Conservation (phyloP, 2,329 filamentous ascomycete genomes). For the Monosporascus sp. region DNA sequence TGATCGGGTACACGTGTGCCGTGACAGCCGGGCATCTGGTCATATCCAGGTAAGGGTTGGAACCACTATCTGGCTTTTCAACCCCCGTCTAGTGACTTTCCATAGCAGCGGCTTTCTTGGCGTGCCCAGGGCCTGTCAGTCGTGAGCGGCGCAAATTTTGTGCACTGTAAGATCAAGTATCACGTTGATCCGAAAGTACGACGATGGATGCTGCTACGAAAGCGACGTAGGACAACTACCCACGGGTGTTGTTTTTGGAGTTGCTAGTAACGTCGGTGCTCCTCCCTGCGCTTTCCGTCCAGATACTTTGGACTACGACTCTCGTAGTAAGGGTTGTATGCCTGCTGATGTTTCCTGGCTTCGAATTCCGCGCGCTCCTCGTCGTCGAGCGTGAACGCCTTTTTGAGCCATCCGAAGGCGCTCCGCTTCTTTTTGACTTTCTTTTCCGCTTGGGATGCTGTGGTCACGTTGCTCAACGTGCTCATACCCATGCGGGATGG, state of each 20-base stretch:
- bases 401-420: slow-evolving; percentile 64
- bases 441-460: slow-evolving; percentile 36
- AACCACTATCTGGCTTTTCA: too few relatives aligned
- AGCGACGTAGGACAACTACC: too few relatives aligned
- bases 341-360: slow-evolving; percentile 43
- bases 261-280: slow-evolving; percentile 13
- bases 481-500: slow-evolving; percentile 54
- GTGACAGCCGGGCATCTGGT: too few relatives aligned
- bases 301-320: slow-evolving; percentile 47
- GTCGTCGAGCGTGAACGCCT: slow-evolving; percentile 61
- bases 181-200: too few relatives aligned
- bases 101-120: too few relatives aligned
- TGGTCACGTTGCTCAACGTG: slow-evolving; percentile 51
- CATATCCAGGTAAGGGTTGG: too few relatives aligned
- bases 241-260: not conserved
- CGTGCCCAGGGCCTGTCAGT: too few relatives aligned
- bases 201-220: too few relatives aligned
- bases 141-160: too few relatives aligned
- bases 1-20: too few relatives aligned
- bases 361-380: slow-evolving; percentile 59
- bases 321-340: slow-evolving; percentile 45
- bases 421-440: slow-evolving; percentile 62
- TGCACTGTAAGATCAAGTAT: too few relatives aligned
- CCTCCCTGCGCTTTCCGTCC: slow-evolving; percentile 45
- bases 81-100: too few relatives aligned